A percentile compares a stretch with the other conserved stretches of the same genome.
Evolutionary conservation across 441 rosid genomes (phyloP).

Genomic region (Arabidopsis hybrid): DNA sequence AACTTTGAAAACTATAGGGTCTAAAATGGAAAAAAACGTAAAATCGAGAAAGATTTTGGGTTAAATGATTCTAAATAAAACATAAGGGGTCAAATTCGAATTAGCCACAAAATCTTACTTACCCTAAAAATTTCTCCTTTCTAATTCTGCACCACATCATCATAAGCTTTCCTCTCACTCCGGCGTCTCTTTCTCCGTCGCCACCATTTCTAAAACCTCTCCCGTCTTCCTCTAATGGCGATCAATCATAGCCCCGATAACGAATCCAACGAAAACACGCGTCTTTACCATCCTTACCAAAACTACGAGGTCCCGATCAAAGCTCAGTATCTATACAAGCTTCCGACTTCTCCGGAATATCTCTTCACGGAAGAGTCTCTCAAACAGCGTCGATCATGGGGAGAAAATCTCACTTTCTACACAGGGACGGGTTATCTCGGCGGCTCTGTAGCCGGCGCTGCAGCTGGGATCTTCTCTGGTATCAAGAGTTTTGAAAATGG

Average conservation of each 20-base stretch:
- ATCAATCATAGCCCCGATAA: constrained; percentile 45
- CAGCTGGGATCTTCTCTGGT: constrained; percentile 59
- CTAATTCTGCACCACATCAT: too few relatives aligned
- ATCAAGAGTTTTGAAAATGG: constrained; percentile 67
- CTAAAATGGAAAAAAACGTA: background rate
- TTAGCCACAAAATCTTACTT: background rate
- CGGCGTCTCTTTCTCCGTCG: background rate
- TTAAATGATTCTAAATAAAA: background rate
- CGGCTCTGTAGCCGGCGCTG: constrained; percentile 69
- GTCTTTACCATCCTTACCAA: constrained; percentile 84
- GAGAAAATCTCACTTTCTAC: constrained; percentile 90
- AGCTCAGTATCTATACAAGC: constrained; percentile 64
- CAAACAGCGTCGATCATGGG: constrained; percentile 93
- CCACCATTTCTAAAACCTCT: background rate
- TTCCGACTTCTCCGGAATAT: constrained; percentile 87
- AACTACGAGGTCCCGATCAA: constrained; percentile 63
- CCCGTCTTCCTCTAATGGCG: constrained; percentile 42
- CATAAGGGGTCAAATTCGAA: constrained; percentile 30
- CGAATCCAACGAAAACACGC: constrained; percentile 49
- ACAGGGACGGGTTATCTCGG: constrained; percentile 80
- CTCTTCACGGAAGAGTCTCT: constrained; percentile 85
- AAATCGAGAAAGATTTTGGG: background rate
- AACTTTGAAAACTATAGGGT: background rate
- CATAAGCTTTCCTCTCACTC: background rate
- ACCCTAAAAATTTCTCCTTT: constrained; percentile 5